Evolutionary conservation across 2,329 filamentous ascomycete species (phyloP), one percentile per base, ranked within the genome.

Genomic region (Fusarium foetens): DNA sequence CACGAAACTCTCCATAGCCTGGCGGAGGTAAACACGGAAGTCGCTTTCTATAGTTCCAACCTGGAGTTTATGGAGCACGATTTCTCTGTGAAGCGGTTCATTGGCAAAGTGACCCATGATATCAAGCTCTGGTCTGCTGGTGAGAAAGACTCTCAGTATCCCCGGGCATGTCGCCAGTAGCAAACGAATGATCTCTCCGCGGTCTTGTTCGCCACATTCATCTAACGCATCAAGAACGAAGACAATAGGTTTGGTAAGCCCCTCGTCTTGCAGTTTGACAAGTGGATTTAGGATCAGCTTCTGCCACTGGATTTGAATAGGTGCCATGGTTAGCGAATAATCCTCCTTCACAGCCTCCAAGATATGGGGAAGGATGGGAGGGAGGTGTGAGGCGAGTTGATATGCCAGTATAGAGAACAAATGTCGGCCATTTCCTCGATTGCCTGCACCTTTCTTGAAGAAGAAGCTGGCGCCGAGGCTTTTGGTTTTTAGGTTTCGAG

Each of bases 361-460:
- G 1, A 25, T 11, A 42, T 17, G 3, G 16, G 72, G 7, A 83
- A 35, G 6, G 36, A 45, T 13, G 80, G 78, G 8, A 80, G 64
- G 13, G 63, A 65, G 0, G 19, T 41, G 1, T 0, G 33, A 2
- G 6, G 53, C 70, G 10, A 85, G 76, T 46, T 85, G 80, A 7
- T 51, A 53, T 6, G 80, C 79, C n/a, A 86, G 64, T 0, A 38
- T 85, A 78, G 27, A 85, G 76, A 51, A 74, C 71, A n/a, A 43
- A 66, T 33, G 19, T 0, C 29, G 46, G 2, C 46, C n/a, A 14
- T 13, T 51, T 4, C 42, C 55, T 35, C 49, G 49, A 6, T 46
- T 53, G 2, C 33, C 41, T 0, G 38, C 63, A 5, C 52, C 41
- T 33, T 43, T 38, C 42, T 55, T 63, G 43, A 63, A 66, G 38